Percentiles rank a stretch among this genome's conserved stretches.
phyloP scores from a whole-genome alignment of 2,329 filamentous ascomycete species.

The Endoconidiophora laricicola region DNA sequence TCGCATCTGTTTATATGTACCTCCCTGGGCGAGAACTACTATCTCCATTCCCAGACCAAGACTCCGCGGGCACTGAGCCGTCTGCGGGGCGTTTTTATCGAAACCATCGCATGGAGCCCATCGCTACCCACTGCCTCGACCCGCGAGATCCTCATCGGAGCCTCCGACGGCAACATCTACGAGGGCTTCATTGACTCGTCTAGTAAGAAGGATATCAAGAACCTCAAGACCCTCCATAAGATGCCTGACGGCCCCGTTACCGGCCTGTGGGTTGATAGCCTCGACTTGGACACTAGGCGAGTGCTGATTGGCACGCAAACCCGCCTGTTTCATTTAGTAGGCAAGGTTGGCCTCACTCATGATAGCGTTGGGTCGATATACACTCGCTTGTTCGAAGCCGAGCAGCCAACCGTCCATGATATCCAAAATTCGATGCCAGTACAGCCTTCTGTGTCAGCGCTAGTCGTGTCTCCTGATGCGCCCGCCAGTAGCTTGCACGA shows the following conservation, averaged over 20 bases:
- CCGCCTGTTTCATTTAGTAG: slow-evolving; percentile 64
- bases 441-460: slow-evolving; percentile 40
- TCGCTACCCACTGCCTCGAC: slow-evolving; percentile 85
- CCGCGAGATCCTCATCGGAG: slow-evolving; percentile 79
- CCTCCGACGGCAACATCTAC: slow-evolving; percentile 87
- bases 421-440: slow-evolving; percentile 20
- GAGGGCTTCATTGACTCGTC: slow-evolving; percentile 90
- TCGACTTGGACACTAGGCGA: slow-evolving; percentile 57
- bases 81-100: slow-evolving; percentile 72
- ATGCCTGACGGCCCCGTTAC: slow-evolving; percentile 68
- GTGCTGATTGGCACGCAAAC: slow-evolving; percentile 67
- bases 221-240: slow-evolving; percentile 69
- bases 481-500: slow-evolving; percentile 39
- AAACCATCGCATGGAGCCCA: slow-evolving; percentile 88
- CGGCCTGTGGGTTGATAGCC: slow-evolving; percentile 67
- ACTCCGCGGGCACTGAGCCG: slow-evolving; percentile 68
- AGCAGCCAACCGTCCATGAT: slow-evolving; percentile 64
- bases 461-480: slow-evolving; percentile 63
- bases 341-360: slow-evolving; percentile 55
- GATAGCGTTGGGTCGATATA: slow-evolving; percentile 79
- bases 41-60: slow-evolving; percentile 87
- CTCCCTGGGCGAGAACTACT: slow-evolving; percentile 87
- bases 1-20: slow-evolving; percentile 89
- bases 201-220: slow-evolving; percentile 80
- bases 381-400: slow-evolving; percentile 70